Percentiles rank a stretch among this genome's conserved stretches.
phyloP scores from a whole-genome alignment of 2,329 filamentous ascomycete species.

The Aspergillus piperis region DNA sequence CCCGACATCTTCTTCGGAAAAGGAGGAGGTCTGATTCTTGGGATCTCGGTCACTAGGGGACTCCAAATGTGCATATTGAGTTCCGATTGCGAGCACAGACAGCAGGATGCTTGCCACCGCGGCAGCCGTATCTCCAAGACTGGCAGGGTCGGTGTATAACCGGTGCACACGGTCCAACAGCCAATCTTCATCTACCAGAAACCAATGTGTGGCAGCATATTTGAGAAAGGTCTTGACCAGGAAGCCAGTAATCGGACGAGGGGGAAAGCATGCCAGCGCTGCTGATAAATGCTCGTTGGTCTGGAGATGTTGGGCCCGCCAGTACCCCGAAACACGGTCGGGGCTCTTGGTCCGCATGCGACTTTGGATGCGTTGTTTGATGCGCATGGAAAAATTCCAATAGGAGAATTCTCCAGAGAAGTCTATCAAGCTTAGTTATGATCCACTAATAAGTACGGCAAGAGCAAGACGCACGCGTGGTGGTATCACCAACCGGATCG shows the following conservation, averaged over 20 bases:
- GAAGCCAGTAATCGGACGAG: slow-evolving; percentile 51
- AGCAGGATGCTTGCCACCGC: slow-evolving; percentile 51
- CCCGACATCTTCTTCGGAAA: slow-evolving; percentile 52
- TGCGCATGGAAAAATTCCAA: slow-evolving; percentile 56
- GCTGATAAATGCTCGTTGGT: slow-evolving; percentile 42
- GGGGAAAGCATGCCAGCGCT: slow-evolving; percentile 47
- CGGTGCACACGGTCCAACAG: slow-evolving; percentile 44
- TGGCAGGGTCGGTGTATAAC: slow-evolving; percentile 44
- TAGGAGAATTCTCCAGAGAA: slow-evolving; percentile 57
- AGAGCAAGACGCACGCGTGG: slow-evolving; percentile 10
- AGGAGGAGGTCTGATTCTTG: neutral
- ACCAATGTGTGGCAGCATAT: slow-evolving; percentile 53
- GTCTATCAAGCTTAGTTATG: slow-evolving; percentile 32
- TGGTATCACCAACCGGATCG: slow-evolving; percentile 17
- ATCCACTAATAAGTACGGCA: no score
- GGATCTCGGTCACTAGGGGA: slow-evolving; percentile 21
- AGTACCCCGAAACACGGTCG: slow-evolving; percentile 40
- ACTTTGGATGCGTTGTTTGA: slow-evolving; percentile 53
- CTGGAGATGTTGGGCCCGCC: slow-evolving; percentile 51
- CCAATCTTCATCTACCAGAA: slow-evolving; percentile 51
- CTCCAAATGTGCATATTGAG: slow-evolving; percentile 54
- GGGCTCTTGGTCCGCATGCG: slow-evolving; percentile 34
- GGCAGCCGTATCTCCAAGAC: slow-evolving; percentile 41
- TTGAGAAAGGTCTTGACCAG: slow-evolving; percentile 52
- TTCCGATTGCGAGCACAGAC: slow-evolving; percentile 53